Conservation (phyloP, 1,284 basidiomycete species). For the Ustilago sp. region DNA sequence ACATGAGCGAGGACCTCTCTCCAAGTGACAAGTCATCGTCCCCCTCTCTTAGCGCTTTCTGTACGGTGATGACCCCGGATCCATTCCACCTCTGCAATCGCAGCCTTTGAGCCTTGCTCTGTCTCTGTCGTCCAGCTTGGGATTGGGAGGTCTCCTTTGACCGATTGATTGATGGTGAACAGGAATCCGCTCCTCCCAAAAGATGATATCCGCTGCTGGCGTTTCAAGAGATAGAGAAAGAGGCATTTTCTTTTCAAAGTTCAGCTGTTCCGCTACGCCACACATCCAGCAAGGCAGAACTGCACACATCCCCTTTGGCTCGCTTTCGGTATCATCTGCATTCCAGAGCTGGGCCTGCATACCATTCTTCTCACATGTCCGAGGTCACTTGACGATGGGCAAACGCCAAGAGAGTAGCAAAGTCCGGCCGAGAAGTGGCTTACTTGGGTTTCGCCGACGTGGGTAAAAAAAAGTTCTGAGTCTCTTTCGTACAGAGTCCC, state of each 20-base stretch:
- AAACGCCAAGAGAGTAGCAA: conserved; percentile 13
- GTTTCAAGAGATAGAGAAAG: not conserved
- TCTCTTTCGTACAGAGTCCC: not conserved
- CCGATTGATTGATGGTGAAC: not conserved
- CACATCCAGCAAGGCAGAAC: conserved; percentile 2
- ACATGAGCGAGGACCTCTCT: conserved; percentile 12
- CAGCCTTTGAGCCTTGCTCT: no score
- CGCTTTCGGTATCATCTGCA: conserved; percentile 13
- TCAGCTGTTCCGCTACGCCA: conserved; percentile 8
- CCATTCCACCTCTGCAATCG: no score
- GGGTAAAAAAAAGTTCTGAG: conserved; percentile 10
- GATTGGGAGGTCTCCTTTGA: not conserved
- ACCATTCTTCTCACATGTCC: conserved; percentile 47
- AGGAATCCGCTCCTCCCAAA: no score
- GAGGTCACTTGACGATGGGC: conserved; percentile 9
- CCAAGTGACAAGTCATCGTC: not conserved
- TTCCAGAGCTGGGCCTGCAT: conserved; percentile 13
- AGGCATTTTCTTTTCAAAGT: no score
- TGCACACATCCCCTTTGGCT: not conserved
- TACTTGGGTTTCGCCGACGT: conserved; percentile 19
- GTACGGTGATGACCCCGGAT: no score
- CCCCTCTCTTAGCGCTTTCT: not conserved
- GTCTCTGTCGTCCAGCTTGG: no score
- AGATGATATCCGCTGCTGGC: not conserved
- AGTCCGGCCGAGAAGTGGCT: conserved; percentile 2